These are phyloP conservation scores for Curvularia lunata DNA, from an alignment of 2,329 filamentous ascomycete genomes.

Conservation along the genomic window DNA sequence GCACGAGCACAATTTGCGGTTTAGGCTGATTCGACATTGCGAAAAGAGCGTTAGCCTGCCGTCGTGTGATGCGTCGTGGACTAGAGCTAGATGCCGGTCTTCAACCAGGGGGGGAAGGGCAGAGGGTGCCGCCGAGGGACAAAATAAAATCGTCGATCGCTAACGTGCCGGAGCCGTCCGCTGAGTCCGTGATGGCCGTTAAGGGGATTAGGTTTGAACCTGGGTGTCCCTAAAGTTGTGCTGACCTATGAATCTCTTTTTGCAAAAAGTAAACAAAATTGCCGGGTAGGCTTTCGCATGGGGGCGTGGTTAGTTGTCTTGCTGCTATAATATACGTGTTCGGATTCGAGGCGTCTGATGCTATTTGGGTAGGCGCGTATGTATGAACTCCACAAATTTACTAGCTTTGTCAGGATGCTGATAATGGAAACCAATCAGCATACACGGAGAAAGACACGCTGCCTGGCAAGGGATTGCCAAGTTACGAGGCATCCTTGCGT, in stretches of 20 bases:
- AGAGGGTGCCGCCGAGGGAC: background rate
- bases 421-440: background rate
- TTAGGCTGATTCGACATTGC: conserved; percentile 28
- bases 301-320: background rate
- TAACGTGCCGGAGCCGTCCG: background rate
- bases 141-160: background rate
- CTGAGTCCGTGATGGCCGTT: background rate
- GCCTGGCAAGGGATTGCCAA: background rate
- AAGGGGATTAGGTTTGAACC: background rate
- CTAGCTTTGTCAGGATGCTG: background rate
- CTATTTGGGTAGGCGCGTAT: background rate
- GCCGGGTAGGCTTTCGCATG: background rate
- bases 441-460: background rate
- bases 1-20: conserved; percentile 47
- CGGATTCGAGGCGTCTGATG: background rate
- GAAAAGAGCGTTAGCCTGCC: background rate
- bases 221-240: background rate
- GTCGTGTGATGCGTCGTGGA: background rate
- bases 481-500: background rate
- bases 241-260: background rate
- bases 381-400: background rate
- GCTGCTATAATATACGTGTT: background rate
- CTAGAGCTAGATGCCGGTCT: background rate
- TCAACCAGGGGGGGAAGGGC: too few relatives aligned
- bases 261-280: background rate